A percentile compares a stretch with the other conserved stretches of the same genome.
phyloP scores from a whole-genome alignment of 2,329 filamentous ascomycete genomes.

The Monosporascus sp. region DNA sequence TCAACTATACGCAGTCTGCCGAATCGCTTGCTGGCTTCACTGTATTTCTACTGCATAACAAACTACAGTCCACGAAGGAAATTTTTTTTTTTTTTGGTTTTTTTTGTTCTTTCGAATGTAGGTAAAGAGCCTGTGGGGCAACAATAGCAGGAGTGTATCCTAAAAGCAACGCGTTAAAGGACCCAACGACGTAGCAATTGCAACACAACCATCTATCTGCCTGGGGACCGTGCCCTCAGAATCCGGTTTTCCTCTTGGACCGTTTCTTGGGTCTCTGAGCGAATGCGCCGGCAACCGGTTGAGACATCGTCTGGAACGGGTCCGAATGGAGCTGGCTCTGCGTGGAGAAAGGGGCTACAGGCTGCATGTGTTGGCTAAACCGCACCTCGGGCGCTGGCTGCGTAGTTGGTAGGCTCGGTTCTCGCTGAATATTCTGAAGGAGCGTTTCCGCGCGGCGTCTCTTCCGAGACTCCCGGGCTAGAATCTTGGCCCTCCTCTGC shows the following conservation, averaged over 20 bases:
- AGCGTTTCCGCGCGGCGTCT: constrained; percentile 24
- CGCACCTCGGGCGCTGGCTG: constrained; percentile 18
- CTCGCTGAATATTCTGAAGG: constrained; percentile 16
- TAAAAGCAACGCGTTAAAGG: too few relatives aligned
- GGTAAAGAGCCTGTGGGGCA: too few relatives aligned
- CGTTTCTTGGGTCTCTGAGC: constrained; percentile 24
- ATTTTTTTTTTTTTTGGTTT: too few relatives aligned
- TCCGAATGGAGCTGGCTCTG: constrained; percentile 18
- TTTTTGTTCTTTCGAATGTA: too few relatives aligned
- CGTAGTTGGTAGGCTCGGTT: constrained; percentile 18
- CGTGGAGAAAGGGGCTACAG: constrained; percentile 11
- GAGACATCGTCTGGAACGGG: constrained; percentile 23
- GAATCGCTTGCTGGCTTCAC: too few relatives aligned
- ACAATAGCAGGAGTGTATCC: background rate
- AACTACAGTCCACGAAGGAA: too few relatives aligned
- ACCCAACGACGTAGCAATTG: too few relatives aligned
- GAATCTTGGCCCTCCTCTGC: constrained; percentile 17
- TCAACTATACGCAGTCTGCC: too few relatives aligned
- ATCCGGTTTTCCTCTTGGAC: constrained; percentile 25
- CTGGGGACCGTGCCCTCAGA: constrained; percentile 10
- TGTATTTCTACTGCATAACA: too few relatives aligned
- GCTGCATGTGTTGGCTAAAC: constrained; percentile 18
- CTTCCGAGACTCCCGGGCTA: constrained; percentile 22
- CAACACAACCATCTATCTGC: background rate
- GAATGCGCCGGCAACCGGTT: constrained; percentile 23